Base-by-base conservation (phyloP, 495 filamentous ascomycete genomes). In the Rusavskia elegans region DNA sequence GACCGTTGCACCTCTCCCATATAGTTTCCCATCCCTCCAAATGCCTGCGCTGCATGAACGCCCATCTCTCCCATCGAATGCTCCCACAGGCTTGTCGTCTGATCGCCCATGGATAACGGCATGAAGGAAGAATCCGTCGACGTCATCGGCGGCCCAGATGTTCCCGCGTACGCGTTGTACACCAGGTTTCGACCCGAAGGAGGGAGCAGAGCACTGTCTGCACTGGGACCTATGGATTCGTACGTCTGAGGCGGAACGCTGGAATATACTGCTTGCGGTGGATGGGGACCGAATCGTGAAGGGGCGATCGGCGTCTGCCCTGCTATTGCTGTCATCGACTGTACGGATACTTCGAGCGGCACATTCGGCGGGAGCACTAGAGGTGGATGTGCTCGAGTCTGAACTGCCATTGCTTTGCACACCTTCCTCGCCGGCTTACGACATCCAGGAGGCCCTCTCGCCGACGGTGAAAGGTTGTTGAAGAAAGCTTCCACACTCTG, bases 401-500 rank as follows among this genome's bases (percentile, higher is more conserved):
- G 44, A 23, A 46, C 23, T 3, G 20, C 23, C 14, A 16, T 16
- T 21, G 44, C 17, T 46, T 16, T 29, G 19, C 3, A 30, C 23
- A 5, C 14, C 8, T 29, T 46, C 23, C 6, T 46, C 8, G 14
- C 23, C 21, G 44, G 3, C 23, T 46, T 46, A 21, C 40, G 6
- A 9, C 8, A 2, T 9, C n/a, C 40, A 1, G 17, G 44, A 46
- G 23, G 8, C 23, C 17, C 44, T 46, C 14, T 1, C 10, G 13
- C 23, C 23, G 77, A 76, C 1, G 85, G 81, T 0, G 85, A 85
- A 20, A 92, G 72, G 53, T 80, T 85, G 49, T 86, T 81, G 64
- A 98, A 95, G 67, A 94, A 95, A 57, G 96, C 87, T 58, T 96
- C 92, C 27, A 95, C 88, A 29, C 86, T 95, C 59, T 92, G 88